Evolutionary conservation across 371 early-diverging fungal genomes (phyloP).

Genomic region (Actinomucor elegans): DNA sequence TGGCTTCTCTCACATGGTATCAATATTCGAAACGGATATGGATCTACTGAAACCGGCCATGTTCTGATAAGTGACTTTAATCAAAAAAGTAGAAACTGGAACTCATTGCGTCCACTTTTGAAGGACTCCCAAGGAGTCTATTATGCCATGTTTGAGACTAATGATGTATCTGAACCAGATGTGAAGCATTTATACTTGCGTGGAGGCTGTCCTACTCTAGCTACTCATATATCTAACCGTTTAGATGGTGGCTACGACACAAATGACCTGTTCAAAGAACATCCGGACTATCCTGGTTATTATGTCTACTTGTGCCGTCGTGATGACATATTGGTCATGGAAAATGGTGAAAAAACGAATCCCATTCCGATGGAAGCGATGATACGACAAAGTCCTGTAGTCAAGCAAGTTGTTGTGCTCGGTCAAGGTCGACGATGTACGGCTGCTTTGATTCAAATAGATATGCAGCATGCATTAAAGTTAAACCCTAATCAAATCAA

Average conservation of each 20-base stretch:
- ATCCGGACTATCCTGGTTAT: slow-evolving; percentile 7
- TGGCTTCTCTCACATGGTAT: slow-evolving; percentile 11
- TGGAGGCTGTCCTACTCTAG: slow-evolving; percentile 10
- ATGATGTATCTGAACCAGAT: background rate
- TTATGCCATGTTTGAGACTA: slow-evolving; percentile 10
- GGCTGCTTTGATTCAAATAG: slow-evolving; percentile 23
- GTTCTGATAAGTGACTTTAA: slow-evolving; percentile 6
- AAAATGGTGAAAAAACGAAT: slow-evolving; percentile 48
- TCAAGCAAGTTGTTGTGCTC: slow-evolving; percentile 23
- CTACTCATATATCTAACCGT: slow-evolving; percentile 17
- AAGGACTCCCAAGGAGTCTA: background rate
- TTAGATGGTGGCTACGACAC: slow-evolving; percentile 33
- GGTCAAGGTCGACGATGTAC: slow-evolving; percentile 33
- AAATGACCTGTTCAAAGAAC: slow-evolving; percentile 28
- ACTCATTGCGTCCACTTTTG: background rate
- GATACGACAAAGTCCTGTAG: slow-evolving; percentile 17
- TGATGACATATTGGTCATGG: slow-evolving; percentile 38
- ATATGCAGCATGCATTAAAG: background rate
- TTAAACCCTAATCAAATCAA: background rate
- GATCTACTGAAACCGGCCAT: slow-evolving; percentile 15
- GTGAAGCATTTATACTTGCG: slow-evolving; percentile 14
- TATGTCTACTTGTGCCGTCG: slow-evolving; percentile 27
- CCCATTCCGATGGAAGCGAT: slow-evolving; percentile 38
- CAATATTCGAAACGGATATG: slow-evolving; percentile 12
- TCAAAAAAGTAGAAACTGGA: slow-evolving; percentile 5